Evolutionary conservation across 1,284 basidiomycete genomes (phyloP), one percentile per base, ranked within the genome.

Genomic region (Coniophora puteana): DNA sequence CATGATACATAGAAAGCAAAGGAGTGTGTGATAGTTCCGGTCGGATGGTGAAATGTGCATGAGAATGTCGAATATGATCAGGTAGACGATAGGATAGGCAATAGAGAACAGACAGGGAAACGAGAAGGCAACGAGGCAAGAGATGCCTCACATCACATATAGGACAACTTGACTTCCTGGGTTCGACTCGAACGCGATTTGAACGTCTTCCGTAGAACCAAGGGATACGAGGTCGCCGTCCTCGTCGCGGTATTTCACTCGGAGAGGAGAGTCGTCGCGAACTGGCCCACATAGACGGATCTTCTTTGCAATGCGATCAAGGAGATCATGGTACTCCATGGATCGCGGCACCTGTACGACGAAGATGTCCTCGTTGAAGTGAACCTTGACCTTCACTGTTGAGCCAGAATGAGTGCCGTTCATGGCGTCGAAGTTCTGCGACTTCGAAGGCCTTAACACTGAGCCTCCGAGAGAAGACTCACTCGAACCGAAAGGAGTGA

Each of bases 261-360:
- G 80, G 52, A 94, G 65, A 0, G 87, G 84, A 18, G 78, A 76
- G 58, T 86, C 80, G 29, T 83, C 80, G 27, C 87, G 70, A 41
- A 82, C 72, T 4, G 82, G 83, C 17, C 90, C 89, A 58, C 91
- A 93, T 14, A 93, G 69, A 17, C 89, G 77, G 51, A 97, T 90
- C 76, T 98, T 98, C 67, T 86, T 85, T 22, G 88, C 82, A 3
- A 98, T 91, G 61, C 88, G 89, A 57, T 93, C 88, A 45, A 93
- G 82, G 35, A 99, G 72, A 26, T 92, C 87, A 42, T 69, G 69
- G 61, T 86, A 95, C 54, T 87, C 77, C 16, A 88, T 89, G 43
- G 72, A 65, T 28, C 83, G 73, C 26, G 90, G 76, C 10, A 95
- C 89, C 59, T 93, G 89, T 46, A 98, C 89, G 47, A 93, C 85